These are phyloP conservation scores for Penicillium cinerascens DNA, from an alignment of 495 filamentous ascomycete genomes.

Conservation along the genomic window DNA sequence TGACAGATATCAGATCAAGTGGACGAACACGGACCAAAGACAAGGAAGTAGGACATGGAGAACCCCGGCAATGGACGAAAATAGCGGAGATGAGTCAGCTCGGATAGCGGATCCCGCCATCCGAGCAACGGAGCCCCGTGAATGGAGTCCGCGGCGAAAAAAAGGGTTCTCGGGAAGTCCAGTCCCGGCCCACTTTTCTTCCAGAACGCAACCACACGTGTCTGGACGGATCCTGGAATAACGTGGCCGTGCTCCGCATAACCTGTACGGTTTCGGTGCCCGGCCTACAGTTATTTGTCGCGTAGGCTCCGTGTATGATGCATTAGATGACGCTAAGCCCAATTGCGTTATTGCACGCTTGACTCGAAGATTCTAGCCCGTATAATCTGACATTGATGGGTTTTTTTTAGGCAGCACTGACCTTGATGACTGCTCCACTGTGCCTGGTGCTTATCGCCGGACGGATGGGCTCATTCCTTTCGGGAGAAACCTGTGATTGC, in stretches of 20 bases:
- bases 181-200: conserved; percentile 7
- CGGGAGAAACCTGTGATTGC: conserved; percentile 4
- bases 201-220: not conserved
- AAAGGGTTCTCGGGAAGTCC: not conserved
- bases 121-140: not conserved
- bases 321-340: not conserved
- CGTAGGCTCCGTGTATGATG: not conserved
- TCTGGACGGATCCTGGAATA: not conserved
- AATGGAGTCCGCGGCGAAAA: not conserved
- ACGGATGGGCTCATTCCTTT: conserved; percentile 8
- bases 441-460: conserved; percentile 13
- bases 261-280: not conserved
- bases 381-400: not conserved
- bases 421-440: not conserved
- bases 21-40: not conserved
- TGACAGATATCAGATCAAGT: too few relatives aligned
- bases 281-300: not conserved
- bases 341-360: not conserved
- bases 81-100: not conserved
- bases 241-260: not conserved
- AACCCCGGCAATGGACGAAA: not conserved
- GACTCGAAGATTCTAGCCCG: not conserved
- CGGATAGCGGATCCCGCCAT: not conserved
- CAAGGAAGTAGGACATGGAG: not conserved
- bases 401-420: not conserved